Evolutionary conservation across 345 rosid species (phyloP).

Genomic region (Eucalyptus camaldulensis): DNA sequence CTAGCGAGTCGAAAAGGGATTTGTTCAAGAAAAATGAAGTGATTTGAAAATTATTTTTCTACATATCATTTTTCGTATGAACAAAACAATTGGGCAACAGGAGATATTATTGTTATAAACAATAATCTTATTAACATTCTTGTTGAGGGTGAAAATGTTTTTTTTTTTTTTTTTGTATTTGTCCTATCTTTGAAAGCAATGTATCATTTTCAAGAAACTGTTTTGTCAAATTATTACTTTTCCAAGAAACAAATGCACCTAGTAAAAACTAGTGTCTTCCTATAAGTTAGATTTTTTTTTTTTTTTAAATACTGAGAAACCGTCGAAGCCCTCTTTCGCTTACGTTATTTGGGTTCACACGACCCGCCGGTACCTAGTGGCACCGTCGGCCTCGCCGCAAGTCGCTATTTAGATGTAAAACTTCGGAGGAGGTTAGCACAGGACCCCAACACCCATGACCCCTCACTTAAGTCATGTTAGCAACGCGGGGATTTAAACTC

Average conservation of each 20-base stretch:
- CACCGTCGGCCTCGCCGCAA: rapidly evolving
- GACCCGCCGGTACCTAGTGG: rapidly evolving
- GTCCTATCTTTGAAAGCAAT: neutral
- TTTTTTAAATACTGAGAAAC: too few relatives aligned
- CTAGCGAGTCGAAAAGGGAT: neutral
- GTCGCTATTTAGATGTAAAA: too few relatives aligned
- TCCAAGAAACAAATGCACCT: neutral
- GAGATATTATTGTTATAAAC: neutral
- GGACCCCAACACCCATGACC: too few relatives aligned
- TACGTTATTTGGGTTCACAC: too few relatives aligned
- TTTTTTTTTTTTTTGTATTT: neutral
- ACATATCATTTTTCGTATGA: neutral
- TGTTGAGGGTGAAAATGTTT: neutral
- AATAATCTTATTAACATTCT: neutral
- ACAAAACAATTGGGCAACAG: neutral
- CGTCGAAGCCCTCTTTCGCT: rapidly evolving
- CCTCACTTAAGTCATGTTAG: too few relatives aligned
- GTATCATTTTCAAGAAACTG: neutral
- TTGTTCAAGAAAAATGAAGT: neutral
- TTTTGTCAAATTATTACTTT: neutral
- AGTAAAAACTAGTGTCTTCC: neutral
- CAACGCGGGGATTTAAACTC: rapidly evolving
- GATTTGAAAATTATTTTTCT: neutral
- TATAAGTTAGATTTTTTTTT: too few relatives aligned
- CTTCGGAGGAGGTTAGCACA: rapidly evolving